These are phyloP conservation scores for Cladosporium sp. DNA, from an alignment of 2,329 filamentous ascomycete genomes.

Conservation along the genomic window DNA sequence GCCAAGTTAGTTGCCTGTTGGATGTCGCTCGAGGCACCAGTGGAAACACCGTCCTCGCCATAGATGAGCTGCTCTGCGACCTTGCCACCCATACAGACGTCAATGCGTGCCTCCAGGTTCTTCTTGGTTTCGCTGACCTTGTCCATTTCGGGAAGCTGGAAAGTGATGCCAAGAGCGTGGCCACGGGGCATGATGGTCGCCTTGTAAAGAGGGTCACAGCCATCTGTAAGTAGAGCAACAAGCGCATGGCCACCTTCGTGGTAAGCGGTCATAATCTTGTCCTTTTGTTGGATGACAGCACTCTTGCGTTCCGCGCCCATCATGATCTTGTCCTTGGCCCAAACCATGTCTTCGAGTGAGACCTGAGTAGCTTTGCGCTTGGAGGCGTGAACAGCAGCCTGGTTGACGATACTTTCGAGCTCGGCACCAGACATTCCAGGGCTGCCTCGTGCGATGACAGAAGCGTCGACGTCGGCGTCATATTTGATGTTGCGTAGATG, in stretches of 20 bases:
- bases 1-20: slow-evolving; percentile 77
- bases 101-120: slow-evolving; percentile 78
- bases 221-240: slow-evolving; percentile 78
- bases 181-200: slow-evolving; percentile 95
- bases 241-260: slow-evolving; percentile 95
- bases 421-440: slow-evolving; percentile 94
- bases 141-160: slow-evolving; percentile 86
- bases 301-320: slow-evolving; percentile 93
- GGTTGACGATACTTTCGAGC: slow-evolving; percentile 94
- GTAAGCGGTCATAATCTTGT: slow-evolving; percentile 94
- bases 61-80: slow-evolving; percentile 90
- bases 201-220: slow-evolving; percentile 83
- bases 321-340: slow-evolving; percentile 97
- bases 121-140: slow-evolving; percentile 85
- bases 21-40: slow-evolving; percentile 82
- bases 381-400: slow-evolving; percentile 92
- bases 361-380: slow-evolving; percentile 78
- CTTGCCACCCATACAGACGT: slow-evolving; percentile 80
- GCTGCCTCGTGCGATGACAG: slow-evolving; percentile 81
- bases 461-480: slow-evolving; percentile 75
- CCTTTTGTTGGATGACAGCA: slow-evolving; percentile 86
- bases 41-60: slow-evolving; percentile 86
- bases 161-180: slow-evolving; percentile 80
- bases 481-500: slow-evolving; percentile 90
- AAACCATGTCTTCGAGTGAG: slow-evolving; percentile 80